phyloP scores from a whole-genome alignment of 345 rosid species.

The Hibiscus mutabilis region DNA sequence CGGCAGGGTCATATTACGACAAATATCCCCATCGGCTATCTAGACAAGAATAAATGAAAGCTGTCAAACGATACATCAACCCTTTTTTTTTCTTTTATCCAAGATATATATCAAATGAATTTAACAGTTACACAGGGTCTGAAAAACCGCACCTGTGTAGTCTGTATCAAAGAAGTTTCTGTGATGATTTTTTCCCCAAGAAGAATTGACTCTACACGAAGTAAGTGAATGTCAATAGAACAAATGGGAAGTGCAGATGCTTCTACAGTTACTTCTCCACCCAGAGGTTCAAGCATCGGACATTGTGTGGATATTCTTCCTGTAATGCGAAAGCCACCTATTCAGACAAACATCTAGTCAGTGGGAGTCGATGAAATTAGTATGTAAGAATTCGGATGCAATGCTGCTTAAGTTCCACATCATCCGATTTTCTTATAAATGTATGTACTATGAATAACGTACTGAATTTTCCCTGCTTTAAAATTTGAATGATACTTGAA shows the following conservation, averaged over 20 bases:
- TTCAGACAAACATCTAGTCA: conserved; percentile 19
- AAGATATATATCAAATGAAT: neutral
- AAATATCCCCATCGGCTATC: conserved; percentile 95
- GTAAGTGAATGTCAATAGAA: conserved; percentile 73
- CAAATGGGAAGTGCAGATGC: conserved; percentile 61
- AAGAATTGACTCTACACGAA: conserved; percentile 67
- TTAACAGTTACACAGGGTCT: neutral
- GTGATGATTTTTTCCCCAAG: conserved; percentile 71
- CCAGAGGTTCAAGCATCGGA: conserved; percentile 64
- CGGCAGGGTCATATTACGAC: conserved; percentile 56
- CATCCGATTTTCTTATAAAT: neutral
- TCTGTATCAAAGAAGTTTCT: conserved; percentile 85
- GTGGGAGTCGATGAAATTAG: neutral
- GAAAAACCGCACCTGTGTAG: conserved; percentile 56
- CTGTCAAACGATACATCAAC: conserved; percentile 7
- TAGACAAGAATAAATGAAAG: conserved; percentile 21
- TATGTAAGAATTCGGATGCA: neutral
- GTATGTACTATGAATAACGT: conserved; percentile 1
- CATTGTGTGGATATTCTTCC: conserved; percentile 71
- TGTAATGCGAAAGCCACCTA: conserved; percentile 82
- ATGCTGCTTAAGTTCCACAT: conserved; percentile 4
- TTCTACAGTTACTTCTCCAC: conserved; percentile 78
- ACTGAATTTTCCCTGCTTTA: conserved; percentile 2
- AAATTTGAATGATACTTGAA: neutral
- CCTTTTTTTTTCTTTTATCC: neutral